These are phyloP conservation scores for Fraxinus ornus DNA, from an alignment of 305 asterid genomes.

Conservation along the genomic window DNA sequence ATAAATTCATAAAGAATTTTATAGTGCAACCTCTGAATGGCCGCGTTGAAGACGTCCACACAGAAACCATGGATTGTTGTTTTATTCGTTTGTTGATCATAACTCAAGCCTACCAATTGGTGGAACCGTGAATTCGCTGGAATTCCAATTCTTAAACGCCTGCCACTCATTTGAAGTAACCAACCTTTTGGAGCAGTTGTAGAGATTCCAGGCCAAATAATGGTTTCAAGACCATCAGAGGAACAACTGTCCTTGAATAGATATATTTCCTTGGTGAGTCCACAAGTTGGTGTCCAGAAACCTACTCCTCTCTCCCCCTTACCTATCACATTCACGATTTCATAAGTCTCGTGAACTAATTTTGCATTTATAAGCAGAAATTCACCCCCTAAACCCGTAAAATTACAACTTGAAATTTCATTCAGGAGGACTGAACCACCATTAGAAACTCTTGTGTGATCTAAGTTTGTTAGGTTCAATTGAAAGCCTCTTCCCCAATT, in stretches of 20 bases:
- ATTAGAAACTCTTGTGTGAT: not conserved
- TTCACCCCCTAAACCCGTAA: conserved; percentile 30
- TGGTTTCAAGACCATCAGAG: not conserved
- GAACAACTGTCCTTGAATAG: not conserved
- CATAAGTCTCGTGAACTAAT: conserved; percentile 24
- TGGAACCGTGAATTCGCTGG: not conserved
- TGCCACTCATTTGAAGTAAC: not conserved
- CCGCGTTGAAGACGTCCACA: conserved; percentile 27
- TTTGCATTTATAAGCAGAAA: conserved; percentile 28
- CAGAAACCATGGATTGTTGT: conserved; percentile 20
- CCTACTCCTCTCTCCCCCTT: conserved; percentile 37
- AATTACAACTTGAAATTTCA: conserved; percentile 22
- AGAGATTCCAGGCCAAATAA: not conserved
- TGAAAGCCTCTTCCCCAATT: not conserved
- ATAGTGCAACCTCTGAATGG: conserved; percentile 19
- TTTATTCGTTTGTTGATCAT: conserved; percentile 16
- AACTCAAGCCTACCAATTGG: conserved; percentile 22
- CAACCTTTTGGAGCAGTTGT: not conserved
- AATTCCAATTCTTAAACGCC: not conserved
- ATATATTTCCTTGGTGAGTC: not conserved
- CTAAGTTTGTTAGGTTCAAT: conserved; percentile 12
- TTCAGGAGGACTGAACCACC: conserved; percentile 21
- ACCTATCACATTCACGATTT: conserved; percentile 37
- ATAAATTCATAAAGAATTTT: conserved; percentile 19
- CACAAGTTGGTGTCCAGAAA: conserved; percentile 1